A percentile compares a stretch with the other conserved stretches of the same genome.
These are phyloP conservation scores for Glycine tomentella DNA, from an alignment of 306 rosid genomes.

Conservation along the genomic window DNA sequence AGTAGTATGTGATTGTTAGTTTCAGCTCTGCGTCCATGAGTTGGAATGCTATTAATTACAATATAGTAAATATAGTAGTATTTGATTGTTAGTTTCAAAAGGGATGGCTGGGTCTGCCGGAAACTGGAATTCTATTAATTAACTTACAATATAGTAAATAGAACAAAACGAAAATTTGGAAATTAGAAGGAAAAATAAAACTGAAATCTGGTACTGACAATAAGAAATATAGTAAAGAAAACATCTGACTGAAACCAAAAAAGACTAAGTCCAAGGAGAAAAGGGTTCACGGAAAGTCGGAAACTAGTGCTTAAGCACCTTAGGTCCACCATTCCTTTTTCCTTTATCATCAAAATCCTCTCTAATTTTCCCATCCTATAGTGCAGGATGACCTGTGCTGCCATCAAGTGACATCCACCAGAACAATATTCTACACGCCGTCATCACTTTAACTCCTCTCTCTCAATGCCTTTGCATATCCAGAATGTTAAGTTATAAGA, in stretches of 20 bases:
- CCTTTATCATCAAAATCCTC: conserved; percentile 11
- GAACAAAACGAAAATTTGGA: background rate
- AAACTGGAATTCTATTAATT: too few relatives aligned
- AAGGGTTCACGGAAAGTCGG: conserved; percentile 5
- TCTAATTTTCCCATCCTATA: conserved; percentile 23
- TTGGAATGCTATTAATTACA: too few relatives aligned
- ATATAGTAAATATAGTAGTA: background rate
- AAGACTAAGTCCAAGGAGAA: background rate
- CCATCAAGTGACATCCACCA: conserved; percentile 12
- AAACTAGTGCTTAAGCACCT: conserved; percentile 13
- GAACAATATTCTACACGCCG: conserved; percentile 14
- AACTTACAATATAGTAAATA: background rate
- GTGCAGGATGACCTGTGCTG: conserved; percentile 17
- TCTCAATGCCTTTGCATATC: conserved; percentile 14
- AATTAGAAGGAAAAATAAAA: background rate
- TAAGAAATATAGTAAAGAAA: background rate
- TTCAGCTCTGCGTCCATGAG: too few relatives aligned
- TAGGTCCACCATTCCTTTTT: conserved; percentile 8
- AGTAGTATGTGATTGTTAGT: background rate
- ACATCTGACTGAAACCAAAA: background rate
- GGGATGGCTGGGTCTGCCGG: background rate
- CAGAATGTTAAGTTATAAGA: conserved; percentile 16
- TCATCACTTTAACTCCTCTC: conserved; percentile 20
- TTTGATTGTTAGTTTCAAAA: too few relatives aligned
- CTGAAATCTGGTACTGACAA: conserved; percentile 13